These are phyloP conservation scores for Chiua virens DNA, from an alignment of 768 basidiomycete species.

Conservation along the genomic window DNA sequence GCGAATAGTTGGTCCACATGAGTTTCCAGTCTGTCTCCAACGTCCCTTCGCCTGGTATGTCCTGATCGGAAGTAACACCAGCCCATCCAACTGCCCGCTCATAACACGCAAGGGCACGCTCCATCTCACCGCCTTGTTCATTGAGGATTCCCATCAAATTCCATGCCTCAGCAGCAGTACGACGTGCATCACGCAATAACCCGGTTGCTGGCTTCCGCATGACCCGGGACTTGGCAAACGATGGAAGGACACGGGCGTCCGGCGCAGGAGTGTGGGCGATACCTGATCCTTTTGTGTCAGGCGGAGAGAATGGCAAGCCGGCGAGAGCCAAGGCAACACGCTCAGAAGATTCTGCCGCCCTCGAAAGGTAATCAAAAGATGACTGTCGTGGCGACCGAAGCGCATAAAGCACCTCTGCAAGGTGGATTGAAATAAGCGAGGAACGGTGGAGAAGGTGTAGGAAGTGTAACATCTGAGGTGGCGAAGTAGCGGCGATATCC, in stretches of 20 bases:
- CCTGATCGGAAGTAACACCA: constrained; percentile 42
- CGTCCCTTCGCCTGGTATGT: constrained; percentile 49
- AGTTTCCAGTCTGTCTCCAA: constrained; percentile 61
- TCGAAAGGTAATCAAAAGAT: constrained; percentile 55
- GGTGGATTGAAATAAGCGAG: constrained; percentile 70
- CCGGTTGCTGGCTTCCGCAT: constrained; percentile 56
- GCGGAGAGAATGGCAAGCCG: constrained; percentile 37
- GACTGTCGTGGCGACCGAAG: constrained; percentile 38
- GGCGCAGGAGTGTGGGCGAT: constrained; percentile 39
- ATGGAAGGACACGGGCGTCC: constrained; percentile 40
- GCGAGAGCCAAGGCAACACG: constrained; percentile 57
- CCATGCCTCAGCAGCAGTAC: constrained; percentile 76
- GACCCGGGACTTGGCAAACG: constrained; percentile 46
- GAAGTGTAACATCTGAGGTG: constrained; percentile 61
- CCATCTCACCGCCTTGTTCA: constrained; percentile 41
- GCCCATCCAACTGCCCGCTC: constrained; percentile 71
- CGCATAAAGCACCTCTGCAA: constrained; percentile 69
- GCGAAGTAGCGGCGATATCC: constrained; percentile 43
- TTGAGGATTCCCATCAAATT: constrained; percentile 66
- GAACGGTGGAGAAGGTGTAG: constrained; percentile 71
- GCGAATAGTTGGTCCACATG: constrained; percentile 60
- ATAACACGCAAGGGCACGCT: constrained; percentile 58
- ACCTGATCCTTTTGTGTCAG: constrained; percentile 35
- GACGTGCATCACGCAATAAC: constrained; percentile 66
- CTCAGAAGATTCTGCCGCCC: constrained; percentile 69